Conservation (phyloP, 192 early-diverging fungal genomes). For the Kappamyces sp. region DNA sequence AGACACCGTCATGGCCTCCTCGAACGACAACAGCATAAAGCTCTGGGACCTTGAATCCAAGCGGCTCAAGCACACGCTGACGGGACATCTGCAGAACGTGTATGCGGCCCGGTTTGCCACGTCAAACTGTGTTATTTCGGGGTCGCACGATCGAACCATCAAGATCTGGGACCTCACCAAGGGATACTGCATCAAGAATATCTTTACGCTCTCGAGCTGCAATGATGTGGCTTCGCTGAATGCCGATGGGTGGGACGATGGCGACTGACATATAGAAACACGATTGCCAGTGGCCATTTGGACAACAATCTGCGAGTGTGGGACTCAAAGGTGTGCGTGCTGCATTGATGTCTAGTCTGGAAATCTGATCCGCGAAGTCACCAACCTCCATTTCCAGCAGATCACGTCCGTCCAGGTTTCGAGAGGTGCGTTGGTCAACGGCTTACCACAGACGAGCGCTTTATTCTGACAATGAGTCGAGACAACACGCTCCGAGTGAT, state of each 20-base stretch:
- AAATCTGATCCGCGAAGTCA: slow-evolving; percentile 75
- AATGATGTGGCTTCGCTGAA: slow-evolving; percentile 83
- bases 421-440: slow-evolving; percentile 39
- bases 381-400: slow-evolving; percentile 78
- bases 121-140: slow-evolving; percentile 75
- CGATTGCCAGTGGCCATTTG: slow-evolving; percentile 86
- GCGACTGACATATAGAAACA: slow-evolving; percentile 38
- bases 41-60: slow-evolving; percentile 79
- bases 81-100: slow-evolving; percentile 92
- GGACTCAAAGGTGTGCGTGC: no score
- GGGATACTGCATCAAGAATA: slow-evolving; percentile 80
- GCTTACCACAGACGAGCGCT: slow-evolving; percentile 47
- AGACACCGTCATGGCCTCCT: slow-evolving; percentile 69
- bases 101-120: slow-evolving; percentile 82
- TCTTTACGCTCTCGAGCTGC: slow-evolving; percentile 90
- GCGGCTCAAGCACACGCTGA: slow-evolving; percentile 80
- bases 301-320: slow-evolving; percentile 90
- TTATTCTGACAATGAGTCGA: slow-evolving; percentile 85
- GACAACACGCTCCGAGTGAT: slow-evolving; percentile 88
- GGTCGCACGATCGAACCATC: slow-evolving; percentile 91
- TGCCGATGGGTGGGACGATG: slow-evolving; percentile 50
- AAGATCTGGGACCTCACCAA: slow-evolving; percentile 93
- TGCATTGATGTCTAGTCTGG: no score
- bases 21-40: slow-evolving; percentile 85
- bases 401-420: slow-evolving; percentile 79